A percentile compares a stretch with the other conserved stretches of the same genome.
These are phyloP conservation scores for Cyclotella kingstonii DNA, from an alignment of 108 stramenopile species.

Conservation along the genomic window DNA sequence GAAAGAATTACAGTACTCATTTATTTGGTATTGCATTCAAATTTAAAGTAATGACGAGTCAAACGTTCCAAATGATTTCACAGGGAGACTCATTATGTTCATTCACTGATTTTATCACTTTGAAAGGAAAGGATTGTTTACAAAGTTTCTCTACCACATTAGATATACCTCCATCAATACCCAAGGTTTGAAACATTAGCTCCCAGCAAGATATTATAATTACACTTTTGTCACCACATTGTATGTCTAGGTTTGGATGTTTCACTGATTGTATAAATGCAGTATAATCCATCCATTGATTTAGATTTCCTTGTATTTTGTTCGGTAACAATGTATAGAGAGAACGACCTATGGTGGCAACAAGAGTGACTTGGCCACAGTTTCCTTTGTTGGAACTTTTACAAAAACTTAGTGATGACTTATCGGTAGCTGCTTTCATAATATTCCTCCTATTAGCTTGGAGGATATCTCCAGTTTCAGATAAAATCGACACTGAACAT, in stretches of 20 bases:
- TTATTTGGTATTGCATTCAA: no score
- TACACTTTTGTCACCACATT: no score
- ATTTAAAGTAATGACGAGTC: no score
- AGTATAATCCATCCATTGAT: conserved; percentile 31
- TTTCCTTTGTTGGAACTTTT: neutral
- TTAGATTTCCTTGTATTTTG: conserved; percentile 8
- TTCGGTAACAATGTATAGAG: conserved; percentile 12
- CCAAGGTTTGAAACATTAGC: conserved; percentile 1
- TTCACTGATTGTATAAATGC: conserved; percentile 1
- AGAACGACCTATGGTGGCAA: conserved; percentile 16
- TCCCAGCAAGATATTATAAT: conserved; percentile 8
- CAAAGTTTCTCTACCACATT: neutral
- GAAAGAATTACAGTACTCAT: neutral
- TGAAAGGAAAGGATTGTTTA: conserved; percentile 8
- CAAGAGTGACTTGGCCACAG: conserved; percentile 3
- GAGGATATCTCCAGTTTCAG: conserved; percentile 26
- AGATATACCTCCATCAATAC: neutral
- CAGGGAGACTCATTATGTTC: conserved; percentile 6
- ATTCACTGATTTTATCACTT: conserved; percentile 1
- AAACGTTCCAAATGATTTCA: conserved; percentile 19
- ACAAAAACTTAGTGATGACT: no score
- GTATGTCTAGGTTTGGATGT: no score
- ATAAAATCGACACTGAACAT: conserved; percentile 17
- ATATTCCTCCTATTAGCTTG: conserved; percentile 8
- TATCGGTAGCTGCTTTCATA: neutral